Evolutionary conservation across 2,329 filamentous ascomycete species (phyloP), one percentile per base, ranked within the genome.

Genomic region (Neopestalotiopsis clavispora): DNA sequence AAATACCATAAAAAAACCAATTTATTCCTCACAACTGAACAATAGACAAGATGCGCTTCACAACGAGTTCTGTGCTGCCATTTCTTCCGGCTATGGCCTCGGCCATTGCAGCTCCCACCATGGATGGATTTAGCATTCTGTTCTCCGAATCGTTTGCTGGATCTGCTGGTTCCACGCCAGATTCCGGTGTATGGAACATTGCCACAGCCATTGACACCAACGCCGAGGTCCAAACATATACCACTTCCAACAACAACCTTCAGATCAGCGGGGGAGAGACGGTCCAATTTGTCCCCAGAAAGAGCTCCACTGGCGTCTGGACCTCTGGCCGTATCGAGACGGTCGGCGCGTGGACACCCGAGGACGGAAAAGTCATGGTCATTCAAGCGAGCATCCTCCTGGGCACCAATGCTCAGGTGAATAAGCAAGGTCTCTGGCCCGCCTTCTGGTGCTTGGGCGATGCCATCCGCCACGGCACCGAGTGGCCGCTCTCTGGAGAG

Each of bases 361-460:
- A 76, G 17, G 74, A 80, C 1, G 83, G 82, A 62, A 76, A 77
- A 42, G 72, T 75, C 61, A 84, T 85, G 49, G 74, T 84, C 40
- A 80, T 82, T 62, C 83, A 87, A 75, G 81, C 82, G 10, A 76
- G 76, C 57, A 77, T 87, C 66, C 82, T 84, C 7, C 84, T 85
- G 70, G 85, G 85, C 40, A 68, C 69, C 68, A 80, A 80, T 74
- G 66, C 76, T 12, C 68, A 74, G 17, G 71, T 71, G 38, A 78
- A 80, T 63, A 85, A 85, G 77, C 79, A 84, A 72, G 85, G 85
- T 13, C 79, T 87, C 71, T 87, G 85, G 85, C 85, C 85, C 2
- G 85, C 85, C 3, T 87, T 87, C 73, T 87, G 85, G 85, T 77
- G 85, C 66, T 80, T 87, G 1, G 85, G 85, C 12, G 79, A 84